These are phyloP conservation scores for Apiospora hydei DNA, from an alignment of 2,329 filamentous ascomycete genomes.

Conservation along the genomic window DNA sequence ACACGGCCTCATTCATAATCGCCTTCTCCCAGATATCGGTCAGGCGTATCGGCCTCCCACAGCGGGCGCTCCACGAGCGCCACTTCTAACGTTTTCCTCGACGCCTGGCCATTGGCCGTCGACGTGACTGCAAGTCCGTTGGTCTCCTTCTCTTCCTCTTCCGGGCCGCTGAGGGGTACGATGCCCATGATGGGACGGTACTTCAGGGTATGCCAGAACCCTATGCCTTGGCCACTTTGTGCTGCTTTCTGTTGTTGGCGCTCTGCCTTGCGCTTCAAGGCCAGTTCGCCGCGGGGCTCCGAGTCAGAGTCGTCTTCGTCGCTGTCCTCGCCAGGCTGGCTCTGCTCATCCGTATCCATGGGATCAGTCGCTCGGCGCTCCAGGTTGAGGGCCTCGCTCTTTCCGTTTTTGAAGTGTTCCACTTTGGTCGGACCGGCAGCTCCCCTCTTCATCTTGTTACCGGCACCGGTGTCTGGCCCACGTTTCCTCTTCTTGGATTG, in stretches of 20 bases:
- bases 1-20: slow-evolving; percentile 9
- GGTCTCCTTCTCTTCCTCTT: slow-evolving; percentile 28
- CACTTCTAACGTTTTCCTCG: slow-evolving; percentile 69
- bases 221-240: slow-evolving; percentile 35
- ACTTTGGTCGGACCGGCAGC: slow-evolving; percentile 42
- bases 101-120: slow-evolving; percentile 24
- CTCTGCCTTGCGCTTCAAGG: slow-evolving; percentile 39
- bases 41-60: slow-evolving; percentile 72
- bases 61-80: slow-evolving; percentile 86
- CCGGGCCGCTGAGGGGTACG: slow-evolving; percentile 51
- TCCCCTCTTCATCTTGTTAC: slow-evolving; percentile 57
- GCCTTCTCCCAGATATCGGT: slow-evolving; percentile 21
- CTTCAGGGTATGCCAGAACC: slow-evolving; percentile 85
- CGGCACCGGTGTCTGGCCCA: slow-evolving; percentile 58
- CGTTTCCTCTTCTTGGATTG: slow-evolving; percentile 63
- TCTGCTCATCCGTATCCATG: slow-evolving; percentile 41
- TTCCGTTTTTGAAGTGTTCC: slow-evolving; percentile 32
- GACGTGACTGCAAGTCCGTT: slow-evolving; percentile 24
- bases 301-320: slow-evolving; percentile 46
- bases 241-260: slow-evolving; percentile 36
- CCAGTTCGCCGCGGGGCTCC: slow-evolving; percentile 41
- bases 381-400: slow-evolving; percentile 37
- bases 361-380: slow-evolving; percentile 36
- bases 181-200: slow-evolving; percentile 91
- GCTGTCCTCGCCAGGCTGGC: slow-evolving; percentile 38